Evolutionary conservation across 371 early-diverging fungal species (phyloP), one percentile per base, ranked within the genome.

Genomic region (Circinella umbellata): DNA sequence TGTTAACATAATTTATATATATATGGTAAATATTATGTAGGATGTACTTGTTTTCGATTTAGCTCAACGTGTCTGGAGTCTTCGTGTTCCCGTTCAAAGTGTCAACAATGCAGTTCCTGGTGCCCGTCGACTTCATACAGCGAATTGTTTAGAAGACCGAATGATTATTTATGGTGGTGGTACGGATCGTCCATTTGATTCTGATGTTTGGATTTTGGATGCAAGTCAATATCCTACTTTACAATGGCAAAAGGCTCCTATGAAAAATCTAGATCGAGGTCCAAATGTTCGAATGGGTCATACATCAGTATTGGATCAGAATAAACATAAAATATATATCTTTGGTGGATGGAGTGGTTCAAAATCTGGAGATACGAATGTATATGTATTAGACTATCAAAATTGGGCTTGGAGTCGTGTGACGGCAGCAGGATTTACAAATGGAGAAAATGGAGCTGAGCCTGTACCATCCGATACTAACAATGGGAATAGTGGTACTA

Each of bases 131-230:
- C 38, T 81, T n/a, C 84, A 82, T 46, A 80, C 84, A 0, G 79
- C 84, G 1, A 80, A 72, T 27, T 84, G 84, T 62, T 14, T 84
- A 36, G 68, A 82, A 46, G 75, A 82, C 42, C 70, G 67, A n/a
- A 82, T 82, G 77, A 62, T 84, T 37, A 72, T 84, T 17, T 84
- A 75, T 54, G 84, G 84, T n/a, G 84, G 84, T 13, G 84, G 84
- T 34, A 79, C 80, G 1, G 76, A 63, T 4, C 75, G 73, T 27
- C 80, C 84, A 1, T 70, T 68, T 53, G 84, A 84, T 68, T 74
- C 76, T 0, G 80, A 80, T 68, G 78, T 84, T 13, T 84, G 82
- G 82, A 59, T 84, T 15, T 60, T 84, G 13, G 79, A 84, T 62
- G 82, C 78, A 27, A 64, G 78, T 15, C 10, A 66, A 34, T 81